These are phyloP conservation scores for Gaeumannomyces tritici DNA, from an alignment of 2,329 filamentous ascomycete species.

Conservation along the genomic window DNA sequence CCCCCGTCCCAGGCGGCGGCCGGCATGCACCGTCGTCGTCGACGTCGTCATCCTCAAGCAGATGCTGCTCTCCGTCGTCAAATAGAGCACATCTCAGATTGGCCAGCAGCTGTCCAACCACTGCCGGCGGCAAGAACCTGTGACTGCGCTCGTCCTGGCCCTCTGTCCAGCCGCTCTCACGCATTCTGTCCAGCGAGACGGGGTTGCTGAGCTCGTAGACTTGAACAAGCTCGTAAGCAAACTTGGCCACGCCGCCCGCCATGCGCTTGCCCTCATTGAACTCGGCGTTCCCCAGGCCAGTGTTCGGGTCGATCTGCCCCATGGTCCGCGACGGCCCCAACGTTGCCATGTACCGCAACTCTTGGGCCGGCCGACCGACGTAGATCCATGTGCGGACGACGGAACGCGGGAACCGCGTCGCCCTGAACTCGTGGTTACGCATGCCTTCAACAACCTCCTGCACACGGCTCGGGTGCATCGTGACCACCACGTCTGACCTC, in stretches of 20 bases:
- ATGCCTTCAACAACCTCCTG: constrained; percentile 35
- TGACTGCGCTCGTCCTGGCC: constrained; percentile 37
- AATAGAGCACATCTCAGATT: constrained; percentile 47
- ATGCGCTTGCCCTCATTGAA: constrained; percentile 33
- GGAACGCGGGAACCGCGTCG: constrained; percentile 42
- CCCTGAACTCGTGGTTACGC: constrained; percentile 45
- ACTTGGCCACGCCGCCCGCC: constrained; percentile 19
- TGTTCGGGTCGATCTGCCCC: constrained; percentile 33
- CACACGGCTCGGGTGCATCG: constrained; percentile 36
- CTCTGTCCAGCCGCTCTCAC: constrained; percentile 43
- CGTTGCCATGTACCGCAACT: constrained; percentile 50
- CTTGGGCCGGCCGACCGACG: constrained; percentile 31
- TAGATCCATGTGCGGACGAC: constrained; percentile 57
- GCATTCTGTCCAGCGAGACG: constrained; percentile 39
- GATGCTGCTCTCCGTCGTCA: constrained; percentile 13
- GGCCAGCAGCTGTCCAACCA: constrained; percentile 46
- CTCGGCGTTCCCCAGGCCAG: constrained; percentile 39
- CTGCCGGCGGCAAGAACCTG: constrained; percentile 43
- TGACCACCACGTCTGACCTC: constrained; percentile 44
- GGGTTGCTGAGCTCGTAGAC: constrained; percentile 56
- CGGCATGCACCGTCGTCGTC: constrained; percentile 12
- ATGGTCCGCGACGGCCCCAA: constrained; percentile 34
- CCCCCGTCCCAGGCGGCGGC: constrained; percentile 5
- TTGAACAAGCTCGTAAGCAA: constrained; percentile 43
- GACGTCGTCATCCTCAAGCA: constrained; percentile 12